Evolutionary conservation across 1,284 basidiomycete genomes (phyloP), one percentile per base, ranked within the genome.

Genomic region (Moesziomyces sp.): DNA sequence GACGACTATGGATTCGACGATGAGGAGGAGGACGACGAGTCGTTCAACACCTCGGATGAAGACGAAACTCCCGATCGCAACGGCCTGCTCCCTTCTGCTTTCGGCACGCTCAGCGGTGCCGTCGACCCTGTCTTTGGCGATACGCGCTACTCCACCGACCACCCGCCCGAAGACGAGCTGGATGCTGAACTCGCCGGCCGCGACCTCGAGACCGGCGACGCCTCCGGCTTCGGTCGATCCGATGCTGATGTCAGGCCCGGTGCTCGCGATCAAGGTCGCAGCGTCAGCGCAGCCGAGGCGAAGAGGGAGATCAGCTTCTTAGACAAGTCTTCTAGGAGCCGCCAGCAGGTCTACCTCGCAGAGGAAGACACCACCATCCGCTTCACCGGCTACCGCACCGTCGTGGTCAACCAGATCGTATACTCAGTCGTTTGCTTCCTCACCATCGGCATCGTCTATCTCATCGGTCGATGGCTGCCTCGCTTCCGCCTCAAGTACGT

Each of bases 401-500:
- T 92, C 46, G 80, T 80, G 8, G 89, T 89, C 87, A 89, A 91
- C 53, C 87, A 89, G 52, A 86, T 87, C 81, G 68, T 91, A 5
- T 99, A 95, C 94, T 87, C 89, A 75, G 56, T 88, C 21, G 88
- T 88, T 8, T 94, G 92, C 79, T 78, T 93, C 9, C 59, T 92
- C 16, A 89, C 91, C 1, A 85, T 92, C 11, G 97, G 97, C 4
- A 85, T 90, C 9, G 86, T 98, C 35, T 91, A 89, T 10, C 88
- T 99, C 16, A 84, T 97, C 5, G 94, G 94, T 1, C 90, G 94
- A 77, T 99, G 97, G 97, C 90, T 97, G 75, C 96, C 97, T 50
- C 89, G 88, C 5, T 78, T 94, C 44, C 97, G 95, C 93, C 88
- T 99, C 53, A 89, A 89, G 40, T 94, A 91, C 88, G 91, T 93